Percentiles rank a stretch among this genome's conserved stretches.
These are phyloP conservation scores for Vicia sativa DNA, from an alignment of 306 rosid genomes.

Conservation along the genomic window DNA sequence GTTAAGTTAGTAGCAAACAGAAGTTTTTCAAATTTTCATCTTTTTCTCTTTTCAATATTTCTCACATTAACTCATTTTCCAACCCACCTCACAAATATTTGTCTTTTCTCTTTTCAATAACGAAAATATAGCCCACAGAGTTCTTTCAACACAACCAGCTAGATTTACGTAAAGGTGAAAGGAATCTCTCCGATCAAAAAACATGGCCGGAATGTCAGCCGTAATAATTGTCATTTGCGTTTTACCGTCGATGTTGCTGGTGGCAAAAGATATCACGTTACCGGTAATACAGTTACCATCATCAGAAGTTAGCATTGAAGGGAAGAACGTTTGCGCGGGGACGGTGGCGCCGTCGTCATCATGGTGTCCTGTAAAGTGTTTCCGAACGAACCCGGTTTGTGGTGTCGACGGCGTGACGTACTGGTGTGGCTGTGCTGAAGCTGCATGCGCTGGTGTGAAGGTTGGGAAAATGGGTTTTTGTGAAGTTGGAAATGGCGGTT, in stretches of 20 bases:
- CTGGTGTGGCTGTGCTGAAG: conserved; percentile 95
- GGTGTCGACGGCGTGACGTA: conserved; percentile 83
- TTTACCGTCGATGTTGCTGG: conserved; percentile 41
- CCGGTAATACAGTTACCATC: conserved; percentile 51
- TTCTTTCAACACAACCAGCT: conserved; percentile 23
- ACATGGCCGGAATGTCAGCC: conserved; percentile 40
- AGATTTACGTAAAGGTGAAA: conserved; percentile 40
- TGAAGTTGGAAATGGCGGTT: conserved; percentile 75
- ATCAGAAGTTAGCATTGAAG: conserved; percentile 36
- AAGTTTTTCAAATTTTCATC: not conserved
- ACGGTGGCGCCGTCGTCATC: conserved; percentile 36
- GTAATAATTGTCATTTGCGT: conserved; percentile 34
- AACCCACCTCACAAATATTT: not conserved
- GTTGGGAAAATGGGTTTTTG: conserved; percentile 77
- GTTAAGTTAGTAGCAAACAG: too few species aligned
- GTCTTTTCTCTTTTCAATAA: not conserved
- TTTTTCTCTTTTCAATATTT: not conserved
- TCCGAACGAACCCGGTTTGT: conserved; percentile 87
- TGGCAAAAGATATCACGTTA: conserved; percentile 36
- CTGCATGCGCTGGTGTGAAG: conserved; percentile 65
- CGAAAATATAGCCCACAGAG: not conserved
- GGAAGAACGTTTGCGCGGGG: conserved; percentile 46
- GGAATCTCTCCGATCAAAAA: conserved; percentile 33
- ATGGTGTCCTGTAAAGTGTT: conserved; percentile 77
- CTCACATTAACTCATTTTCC: too few species aligned